Base-by-base conservation (phyloP, 805 yeast species). In the Millerozyma acaciae region DNA sequence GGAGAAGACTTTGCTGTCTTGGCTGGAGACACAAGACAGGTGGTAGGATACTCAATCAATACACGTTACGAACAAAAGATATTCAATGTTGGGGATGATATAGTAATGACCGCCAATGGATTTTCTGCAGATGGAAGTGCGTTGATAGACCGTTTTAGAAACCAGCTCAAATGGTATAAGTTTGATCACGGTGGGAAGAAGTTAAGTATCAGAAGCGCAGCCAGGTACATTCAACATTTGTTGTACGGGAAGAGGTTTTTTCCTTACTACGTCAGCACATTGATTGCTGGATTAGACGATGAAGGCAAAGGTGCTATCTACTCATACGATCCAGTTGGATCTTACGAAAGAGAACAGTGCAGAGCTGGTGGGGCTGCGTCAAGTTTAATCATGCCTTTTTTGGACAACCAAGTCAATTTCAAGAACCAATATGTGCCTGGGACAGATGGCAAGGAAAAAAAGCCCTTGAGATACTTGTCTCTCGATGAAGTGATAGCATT, bases 281-380 rank as follows among this genome's bases (percentile, higher is more conserved):
- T 93, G 48, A 73, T 93, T 50, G 96, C 96, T 3, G 98, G 98
- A 13, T 70, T 93, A 43, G 97, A 88, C 53, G 83, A 78, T 34
- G 79, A 82, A 37, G 98, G 98, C 8, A 81, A 81, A 49, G 98
- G 98, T 24, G 87, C 96, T 2, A 86, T 93, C 22, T 93, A 85
- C 60, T 89, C 97, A 9, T 93, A 86, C 58, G 98, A 93, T 57
- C 97, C 97, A 1, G 96, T 93, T 37, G 98, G 98, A 3, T 87
- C 96, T 2, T 93, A 93, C 57, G 97, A 93, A 64, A 78, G 96
- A 51, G 97, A 89, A 59, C 96, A 89, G 56, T 87, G 96, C 63
- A 78, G 97, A 53, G 97, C 97, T 2, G 97, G 95, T 44, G 98
- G 98, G 26, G 93, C 97, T 9, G 97, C 97, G 18, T 93, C 97